Base-by-base conservation (phyloP, 805 yeast genomes). In the Yarrowia sp. region DNA sequence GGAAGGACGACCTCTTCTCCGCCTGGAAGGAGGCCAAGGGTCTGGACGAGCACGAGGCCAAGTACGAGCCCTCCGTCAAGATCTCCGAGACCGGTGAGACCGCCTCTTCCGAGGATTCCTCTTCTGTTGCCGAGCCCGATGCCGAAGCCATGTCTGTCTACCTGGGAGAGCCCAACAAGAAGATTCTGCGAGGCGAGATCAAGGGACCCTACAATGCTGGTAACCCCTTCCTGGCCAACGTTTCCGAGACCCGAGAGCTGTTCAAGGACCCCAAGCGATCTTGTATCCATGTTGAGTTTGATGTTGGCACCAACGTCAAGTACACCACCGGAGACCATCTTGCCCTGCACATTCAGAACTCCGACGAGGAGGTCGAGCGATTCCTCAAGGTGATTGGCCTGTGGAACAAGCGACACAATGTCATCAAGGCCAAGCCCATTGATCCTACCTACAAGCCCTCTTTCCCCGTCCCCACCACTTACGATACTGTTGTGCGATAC, bases 261-360 rank as follows among this genome's bases (percentile, higher is more conserved):
- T 93, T 93, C 82, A 81, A 82, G 70, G 81, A 83, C 35, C 75
- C 77, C 36, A 80, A 78, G 36, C 88, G 98, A 81, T 87, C 88
- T 72, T 94, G 98, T 81, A 86, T 94, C 70, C 98, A 94, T 77
- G 86, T 89, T 61, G 98, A 95, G 79, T 87, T 94, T 73, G 98
- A 94, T 75, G 80, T 92, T 45, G 83, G 92, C 0, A 85, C 81
- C 38, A 84, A 94, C 4, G 82, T 95, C 75, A 87, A 89, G 74
- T 94, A 94, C 79, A 83, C 94, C 59, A 94, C 99, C 4, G 99
- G 99, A 78, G 99, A 94, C 77, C 98, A 94, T 79, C 80, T 95
- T 71, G 98, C 97, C 15, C 82, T 95, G 69, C 91, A 97, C 96
- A 95, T 98, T 43, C 91, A 95, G 32, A 94, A 94, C 79, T 82